Base-by-base conservation (phyloP, 1,284 basidiomycete genomes). In the Chalciporus sp. region DNA sequence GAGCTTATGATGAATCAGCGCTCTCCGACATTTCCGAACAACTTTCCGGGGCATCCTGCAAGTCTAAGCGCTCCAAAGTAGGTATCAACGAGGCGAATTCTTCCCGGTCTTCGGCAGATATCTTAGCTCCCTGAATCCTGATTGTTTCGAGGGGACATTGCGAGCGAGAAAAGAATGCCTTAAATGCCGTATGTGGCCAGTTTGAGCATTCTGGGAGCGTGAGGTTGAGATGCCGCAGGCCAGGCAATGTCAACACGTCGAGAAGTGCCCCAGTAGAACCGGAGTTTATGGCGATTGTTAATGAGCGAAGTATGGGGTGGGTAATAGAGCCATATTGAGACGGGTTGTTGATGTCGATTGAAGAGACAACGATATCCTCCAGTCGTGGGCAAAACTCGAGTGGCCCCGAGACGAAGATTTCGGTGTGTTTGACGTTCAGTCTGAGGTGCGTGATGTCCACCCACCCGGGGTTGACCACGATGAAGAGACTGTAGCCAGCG, bases 81-180 rank as follows among this genome's bases (percentile, higher is more conserved):
- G 63, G 61, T 49, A 63, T 42, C 49, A 61, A n/a, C 39, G 49
- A 47, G 12, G 26, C 42, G 44, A 58, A 58, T 27, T 44, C 49
- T 20, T 40, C 35, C 29, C 48, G 47, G 28, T 49, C 55, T n/a
- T 57, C 43, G 7, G 55, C 46, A 31, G 52, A 48, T 42, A 44
- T 50, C 12, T 52, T 55, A 7, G 53, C 3, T 3, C 59, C 53
- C 10, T 52, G 43, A 12, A 64, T 51, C 23, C 10, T 37, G 19
- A 62, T 59, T 28, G 35, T 58, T 51, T 61, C 61, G 7, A 66
- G 56, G 16, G 59, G 61, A 28, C 61, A 66, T 19, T 1, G 7
- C 11, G 61, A 62, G 1, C 61, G 63, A 28, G 10, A 29, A 9
- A 61, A 27, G 23, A 64, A 64, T 12, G 37, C 10, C 48, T 35